Conservation (phyloP, 208 protist genomes). For the Trypanosoma congolense region DNA sequence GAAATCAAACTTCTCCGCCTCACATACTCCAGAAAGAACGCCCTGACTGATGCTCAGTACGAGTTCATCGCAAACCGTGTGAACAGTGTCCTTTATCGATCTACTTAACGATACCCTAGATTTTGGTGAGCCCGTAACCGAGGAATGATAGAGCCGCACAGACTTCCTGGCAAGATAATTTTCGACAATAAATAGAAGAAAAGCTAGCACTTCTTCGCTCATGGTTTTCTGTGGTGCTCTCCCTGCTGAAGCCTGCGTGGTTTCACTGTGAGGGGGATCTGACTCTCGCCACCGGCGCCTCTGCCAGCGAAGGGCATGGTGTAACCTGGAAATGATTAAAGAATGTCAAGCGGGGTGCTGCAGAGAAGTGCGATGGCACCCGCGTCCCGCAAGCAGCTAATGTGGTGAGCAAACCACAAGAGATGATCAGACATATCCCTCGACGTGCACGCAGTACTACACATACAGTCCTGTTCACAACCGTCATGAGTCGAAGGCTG, state of each 20-base stretch:
- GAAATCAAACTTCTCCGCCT: slow-evolving; percentile 33
- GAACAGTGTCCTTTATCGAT: slow-evolving; percentile 27
- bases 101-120: not conserved
- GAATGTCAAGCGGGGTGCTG: slow-evolving; percentile 39
- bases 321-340: slow-evolving; percentile 37
- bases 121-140: not conserved
- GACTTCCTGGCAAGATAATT: slow-evolving; percentile 45
- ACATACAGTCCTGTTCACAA: not conserved
- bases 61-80: slow-evolving; percentile 54
- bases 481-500: not conserved
- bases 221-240: no score
- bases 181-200: slow-evolving; percentile 45
- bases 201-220: slow-evolving; percentile 33
- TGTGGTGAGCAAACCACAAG: slow-evolving; percentile 9
- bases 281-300: slow-evolving; percentile 9
- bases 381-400: slow-evolving; percentile 45
- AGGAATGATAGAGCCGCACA: slow-evolving; percentile 9
- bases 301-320: slow-evolving; percentile 27
- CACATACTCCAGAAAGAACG: slow-evolving; percentile 29
- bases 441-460: not conserved
- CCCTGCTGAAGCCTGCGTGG: no score
- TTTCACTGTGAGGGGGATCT: no score
- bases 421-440: not conserved
- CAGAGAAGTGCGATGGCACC: slow-evolving; percentile 45
- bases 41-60: slow-evolving; percentile 42